Conservation (phyloP, 352 stramenopile species). For the Globisporangium parvum region DNA sequence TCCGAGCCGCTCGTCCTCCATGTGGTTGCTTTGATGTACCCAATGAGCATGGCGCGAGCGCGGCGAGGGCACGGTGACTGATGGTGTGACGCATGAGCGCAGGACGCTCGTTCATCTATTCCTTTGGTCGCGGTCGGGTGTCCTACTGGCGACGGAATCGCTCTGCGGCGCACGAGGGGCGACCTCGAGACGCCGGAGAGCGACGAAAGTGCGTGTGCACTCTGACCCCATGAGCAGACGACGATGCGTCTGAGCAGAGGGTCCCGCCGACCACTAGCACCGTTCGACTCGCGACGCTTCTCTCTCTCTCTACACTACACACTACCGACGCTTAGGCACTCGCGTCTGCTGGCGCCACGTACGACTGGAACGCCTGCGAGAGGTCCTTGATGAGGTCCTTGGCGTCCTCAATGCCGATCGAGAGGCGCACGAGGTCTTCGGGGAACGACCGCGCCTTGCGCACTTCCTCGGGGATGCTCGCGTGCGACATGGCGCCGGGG, state of each 20-base stretch:
- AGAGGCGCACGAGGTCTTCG: conserved; percentile 92
- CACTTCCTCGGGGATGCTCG: conserved; percentile 90
- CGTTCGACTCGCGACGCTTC: not conserved
- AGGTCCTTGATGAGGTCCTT: conserved; percentile 94
- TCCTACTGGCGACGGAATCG: conserved; percentile 11
- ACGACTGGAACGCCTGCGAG: conserved; percentile 83
- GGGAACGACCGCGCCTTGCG: conserved; percentile 88
- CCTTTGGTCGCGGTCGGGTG: not conserved
- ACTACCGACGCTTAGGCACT: not conserved
- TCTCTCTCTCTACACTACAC: not conserved
- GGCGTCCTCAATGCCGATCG: conserved; percentile 92
- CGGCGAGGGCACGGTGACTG: too few relatives aligned
- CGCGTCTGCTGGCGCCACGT: conserved; percentile 24
- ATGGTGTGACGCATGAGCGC: too few relatives aligned
- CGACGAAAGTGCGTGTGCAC: conserved; percentile 13
- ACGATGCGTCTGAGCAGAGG: conserved; percentile 7
- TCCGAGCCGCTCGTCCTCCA: not conserved
- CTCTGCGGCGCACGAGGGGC: conserved; percentile 7
- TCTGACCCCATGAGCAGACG: conserved; percentile 17
- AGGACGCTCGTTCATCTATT: not conserved
- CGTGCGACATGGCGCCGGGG: conserved; percentile 94
- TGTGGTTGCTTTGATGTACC: too few relatives aligned
- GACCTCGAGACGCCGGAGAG: conserved; percentile 8
- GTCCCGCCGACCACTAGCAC: conserved; percentile 10
- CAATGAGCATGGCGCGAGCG: too few relatives aligned